Evolutionary conservation across 148 eudicot species (phyloP).

Genomic region (Silene uniflora): DNA sequence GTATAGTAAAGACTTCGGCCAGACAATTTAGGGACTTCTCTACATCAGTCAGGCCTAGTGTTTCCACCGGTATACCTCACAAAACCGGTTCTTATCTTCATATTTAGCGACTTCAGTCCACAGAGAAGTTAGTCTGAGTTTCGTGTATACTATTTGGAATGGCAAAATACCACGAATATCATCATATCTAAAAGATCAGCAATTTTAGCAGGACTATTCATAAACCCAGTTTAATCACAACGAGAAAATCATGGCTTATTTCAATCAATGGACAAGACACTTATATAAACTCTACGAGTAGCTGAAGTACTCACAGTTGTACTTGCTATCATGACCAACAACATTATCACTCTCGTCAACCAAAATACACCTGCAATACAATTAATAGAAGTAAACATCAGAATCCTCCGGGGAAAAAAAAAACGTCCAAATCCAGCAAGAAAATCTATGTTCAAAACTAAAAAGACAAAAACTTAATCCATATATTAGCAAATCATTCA

Average conservation of each 20-base stretch:
- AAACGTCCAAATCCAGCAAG: no score
- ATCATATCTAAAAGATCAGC: neutral
- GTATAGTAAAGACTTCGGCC: no score
- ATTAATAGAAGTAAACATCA: neutral
- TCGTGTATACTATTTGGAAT: no score
- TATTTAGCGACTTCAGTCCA: no score
- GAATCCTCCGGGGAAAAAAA: neutral
- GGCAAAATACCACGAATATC: no score
- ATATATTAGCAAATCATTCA: neutral
- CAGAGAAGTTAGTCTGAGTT: no score
- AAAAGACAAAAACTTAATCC: neutral
- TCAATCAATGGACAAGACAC: neutral
- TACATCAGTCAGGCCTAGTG: no score
- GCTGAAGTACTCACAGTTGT: conserved; percentile 66
- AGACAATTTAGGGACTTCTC: no score
- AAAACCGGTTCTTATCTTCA: no score
- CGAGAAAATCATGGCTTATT: neutral
- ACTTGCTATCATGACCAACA: conserved; percentile 89
- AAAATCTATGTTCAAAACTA: no score
- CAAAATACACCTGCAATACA: conserved; percentile 77
- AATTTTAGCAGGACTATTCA: neutral
- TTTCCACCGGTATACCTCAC: no score
- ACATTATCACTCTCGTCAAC: conserved; percentile 89
- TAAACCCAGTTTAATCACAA: neutral
- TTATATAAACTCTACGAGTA: neutral